These are phyloP conservation scores for Roridomyces roridus DNA, from an alignment of 768 basidiomycete genomes.

Conservation along the genomic window DNA sequence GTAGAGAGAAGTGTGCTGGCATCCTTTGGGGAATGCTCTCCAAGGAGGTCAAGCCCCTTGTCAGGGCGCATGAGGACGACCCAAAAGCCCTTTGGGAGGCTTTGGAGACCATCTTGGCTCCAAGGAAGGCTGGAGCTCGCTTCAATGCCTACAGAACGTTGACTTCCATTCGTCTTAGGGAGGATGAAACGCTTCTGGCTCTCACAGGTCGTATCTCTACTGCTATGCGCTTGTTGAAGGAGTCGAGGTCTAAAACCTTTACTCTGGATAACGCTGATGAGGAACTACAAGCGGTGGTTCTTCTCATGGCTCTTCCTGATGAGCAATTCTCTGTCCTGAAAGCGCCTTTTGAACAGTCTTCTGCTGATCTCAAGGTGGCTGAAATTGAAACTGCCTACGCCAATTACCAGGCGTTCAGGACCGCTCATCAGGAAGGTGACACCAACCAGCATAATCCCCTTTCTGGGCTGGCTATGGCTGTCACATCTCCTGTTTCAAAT, in stretches of 20 bases:
- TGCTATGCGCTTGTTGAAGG: conserved; percentile 4
- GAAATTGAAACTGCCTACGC: conserved; percentile 6
- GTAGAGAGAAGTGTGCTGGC: conserved; percentile 7
- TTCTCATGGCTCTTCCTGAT: conserved; percentile 16
- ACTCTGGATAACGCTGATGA: conserved; percentile 2
- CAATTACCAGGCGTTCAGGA: conserved; percentile 18
- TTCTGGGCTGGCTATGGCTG: no score
- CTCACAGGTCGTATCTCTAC: not conserved
- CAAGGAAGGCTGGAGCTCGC: no score
- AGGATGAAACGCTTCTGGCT: conserved; percentile 4
- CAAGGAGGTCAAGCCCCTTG: conserved; percentile 4
- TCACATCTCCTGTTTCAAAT: no score
- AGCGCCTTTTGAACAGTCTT: conserved; percentile 14
- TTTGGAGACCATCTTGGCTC: no score
- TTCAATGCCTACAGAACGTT: no score
- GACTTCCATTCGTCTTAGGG: no score
- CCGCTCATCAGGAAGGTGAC: conserved; percentile 14
- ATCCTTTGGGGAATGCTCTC: not conserved
- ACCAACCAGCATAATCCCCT: no score
- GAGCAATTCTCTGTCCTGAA: not conserved
- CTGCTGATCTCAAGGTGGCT: not conserved
- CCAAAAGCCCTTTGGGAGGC: no score
- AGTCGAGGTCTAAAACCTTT: not conserved
- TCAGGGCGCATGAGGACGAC: not conserved
- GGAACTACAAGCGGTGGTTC: conserved; percentile 4